Evolutionary conservation across 805 yeast genomes (phyloP), one percentile per base, ranked within the genome.

Genomic region (Ogataea saltuana): DNA sequence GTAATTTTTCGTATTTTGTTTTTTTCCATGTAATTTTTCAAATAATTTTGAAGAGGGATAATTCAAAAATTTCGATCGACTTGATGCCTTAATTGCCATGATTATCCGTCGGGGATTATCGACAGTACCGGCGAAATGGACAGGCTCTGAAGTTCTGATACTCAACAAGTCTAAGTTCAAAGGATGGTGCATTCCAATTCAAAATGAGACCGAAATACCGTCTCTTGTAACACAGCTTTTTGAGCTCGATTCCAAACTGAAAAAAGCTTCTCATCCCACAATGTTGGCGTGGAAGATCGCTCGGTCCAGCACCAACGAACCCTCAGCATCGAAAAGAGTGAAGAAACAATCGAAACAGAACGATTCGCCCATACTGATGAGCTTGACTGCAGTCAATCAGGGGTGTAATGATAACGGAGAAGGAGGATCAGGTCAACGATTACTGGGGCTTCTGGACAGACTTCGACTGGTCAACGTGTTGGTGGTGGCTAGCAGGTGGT

Each of bases 271-370:
- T 4, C 96, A 87, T 61, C 86, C 83, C 5, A 74, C 76, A 39
- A 87, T 87, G 71, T 70, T 74, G 37, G 95, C 95, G 0, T 85
- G 88, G 88, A 71, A 85, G 59, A 72, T n/a, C n/a, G n/a, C n/a
- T n/a, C n/a, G n/a, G n/a, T n/a, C n/a, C 78, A 0, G 78, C 73
- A 49, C 50, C 25, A 41, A 48, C 22, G 34, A 35, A 15, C 20
- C 12, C 28, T 6, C 12, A 25, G 12, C 6, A 23, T 5, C 20
- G 18, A 15, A 30, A 19, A 13, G n/a, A 22, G 17, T 20, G 9
- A 28, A 19, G 9, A 20, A 27, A 44, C 17, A 44, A 36, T 22
- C n/a, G 22, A 33, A 11, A n/a, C 28, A 32, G 17, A 30, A 19
- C 4, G 5, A 19, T n/a, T 23, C 45, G 1, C 21, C 38, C 17